Conservation (phyloP, 2,329 filamentous ascomycete species). For the Aspergillus eucalypticola region DNA sequence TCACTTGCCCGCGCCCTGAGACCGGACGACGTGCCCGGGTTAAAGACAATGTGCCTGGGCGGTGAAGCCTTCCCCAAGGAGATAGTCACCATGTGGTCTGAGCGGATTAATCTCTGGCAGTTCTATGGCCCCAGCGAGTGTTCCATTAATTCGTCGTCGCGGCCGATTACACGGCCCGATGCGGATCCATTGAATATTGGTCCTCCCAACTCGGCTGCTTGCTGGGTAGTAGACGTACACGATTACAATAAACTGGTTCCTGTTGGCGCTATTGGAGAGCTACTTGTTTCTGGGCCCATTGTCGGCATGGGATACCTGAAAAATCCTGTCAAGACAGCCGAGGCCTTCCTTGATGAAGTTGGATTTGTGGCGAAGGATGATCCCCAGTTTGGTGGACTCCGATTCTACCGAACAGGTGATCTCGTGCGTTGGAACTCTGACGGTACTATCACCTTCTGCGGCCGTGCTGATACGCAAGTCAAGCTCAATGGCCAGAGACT, state of each 20-base stretch:
- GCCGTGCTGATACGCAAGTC: not conserved
- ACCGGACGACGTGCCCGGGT: constrained; percentile 20
- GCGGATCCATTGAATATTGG: not conserved
- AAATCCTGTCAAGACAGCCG: constrained; percentile 1
- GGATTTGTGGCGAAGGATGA: not conserved
- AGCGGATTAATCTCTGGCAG: not conserved
- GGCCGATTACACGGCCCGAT: not conserved
- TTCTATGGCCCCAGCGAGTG: not conserved
- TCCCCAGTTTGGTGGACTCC: not conserved
- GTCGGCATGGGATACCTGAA: constrained; percentile 2
- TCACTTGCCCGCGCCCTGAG: constrained; percentile 25
- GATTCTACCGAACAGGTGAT: not conserved
- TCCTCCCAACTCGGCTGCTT: constrained; percentile 3
- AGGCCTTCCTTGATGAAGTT: not conserved
- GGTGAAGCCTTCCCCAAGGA: constrained; percentile 29
- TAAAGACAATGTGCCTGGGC: constrained; percentile 28
- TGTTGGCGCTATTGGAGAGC: constrained; percentile 17
- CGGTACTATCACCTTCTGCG: not conserved
- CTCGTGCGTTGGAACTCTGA: not conserved
- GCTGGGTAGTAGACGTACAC: constrained; percentile 36
- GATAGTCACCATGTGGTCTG: constrained; percentile 1
- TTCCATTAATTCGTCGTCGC: not conserved
- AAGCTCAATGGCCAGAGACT: constrained; percentile 1
- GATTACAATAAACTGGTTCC: constrained; percentile 24
- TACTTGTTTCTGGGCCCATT: constrained; percentile 2